Percentiles rank a stretch among this genome's conserved stretches.
Conservation (phyloP, 1,139 yeast species). For the Torulaspora globosa region DNA sequence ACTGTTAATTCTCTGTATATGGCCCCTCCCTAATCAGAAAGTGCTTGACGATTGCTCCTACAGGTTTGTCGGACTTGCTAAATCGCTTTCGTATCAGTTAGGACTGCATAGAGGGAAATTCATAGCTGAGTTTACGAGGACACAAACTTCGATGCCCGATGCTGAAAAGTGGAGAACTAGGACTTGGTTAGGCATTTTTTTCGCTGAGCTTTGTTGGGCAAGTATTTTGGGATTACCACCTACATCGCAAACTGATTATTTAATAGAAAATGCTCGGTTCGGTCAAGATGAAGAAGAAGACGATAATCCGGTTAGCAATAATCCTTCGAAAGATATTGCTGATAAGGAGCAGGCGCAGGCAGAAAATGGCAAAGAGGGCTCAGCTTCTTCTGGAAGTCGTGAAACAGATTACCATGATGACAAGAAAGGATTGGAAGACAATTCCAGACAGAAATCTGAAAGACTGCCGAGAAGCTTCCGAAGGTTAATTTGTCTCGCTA, state of each 20-base stretch:
- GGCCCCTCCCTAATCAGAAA: slow-evolving; percentile 94
- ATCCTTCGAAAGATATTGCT: not conserved
- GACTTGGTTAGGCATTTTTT: slow-evolving; percentile 85
- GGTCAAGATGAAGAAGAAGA: slow-evolving; percentile 42
- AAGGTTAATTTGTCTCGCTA: slow-evolving; percentile 66
- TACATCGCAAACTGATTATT: slow-evolving; percentile 75
- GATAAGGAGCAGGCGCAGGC: not conserved
- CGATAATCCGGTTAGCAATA: not conserved
- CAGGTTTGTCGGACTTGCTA: slow-evolving; percentile 82
- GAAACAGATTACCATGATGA: not conserved
- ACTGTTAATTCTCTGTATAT: slow-evolving; percentile 68
- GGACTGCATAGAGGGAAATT: slow-evolving; percentile 95
- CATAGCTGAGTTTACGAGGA: slow-evolving; percentile 83
- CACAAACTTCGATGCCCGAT: slow-evolving; percentile 83
- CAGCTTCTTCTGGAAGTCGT: not conserved
- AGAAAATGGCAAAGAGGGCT: not conserved
- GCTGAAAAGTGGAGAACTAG: slow-evolving; percentile 94
- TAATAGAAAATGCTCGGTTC: slow-evolving; percentile 72
- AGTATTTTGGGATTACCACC: slow-evolving; percentile 86
- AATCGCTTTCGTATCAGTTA: slow-evolving; percentile 75
- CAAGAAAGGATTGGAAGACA: not conserved
- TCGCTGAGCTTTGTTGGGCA: slow-evolving; percentile 88
- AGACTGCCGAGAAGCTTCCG: slow-evolving; percentile 67
- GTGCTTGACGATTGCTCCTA: slow-evolving; percentile 90
- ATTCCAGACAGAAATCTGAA: slow-evolving; percentile 1